phyloP scores from a whole-genome alignment of 2,329 filamentous ascomycete genomes.

The Fusarium subtropicale region DNA sequence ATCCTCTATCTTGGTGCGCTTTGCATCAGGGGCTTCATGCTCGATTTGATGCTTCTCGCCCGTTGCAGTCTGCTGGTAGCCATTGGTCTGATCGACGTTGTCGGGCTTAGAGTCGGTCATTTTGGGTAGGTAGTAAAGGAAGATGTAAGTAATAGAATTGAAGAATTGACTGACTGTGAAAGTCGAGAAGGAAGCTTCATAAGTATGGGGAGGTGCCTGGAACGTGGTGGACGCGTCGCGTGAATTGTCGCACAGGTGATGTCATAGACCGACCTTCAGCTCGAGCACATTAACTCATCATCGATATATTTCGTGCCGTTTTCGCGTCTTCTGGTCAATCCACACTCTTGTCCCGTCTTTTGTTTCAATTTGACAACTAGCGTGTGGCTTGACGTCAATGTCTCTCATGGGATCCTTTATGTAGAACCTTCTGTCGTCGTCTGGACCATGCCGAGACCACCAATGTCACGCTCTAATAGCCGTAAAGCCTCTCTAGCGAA shows the following conservation, averaged over 20 bases:
- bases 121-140: background rate
- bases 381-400: background rate
- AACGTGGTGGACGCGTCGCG: constrained; percentile 30
- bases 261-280: constrained; percentile 40
- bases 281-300: background rate
- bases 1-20: constrained; percentile 45
- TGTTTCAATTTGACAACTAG: background rate
- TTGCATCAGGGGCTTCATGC: constrained; percentile 43
- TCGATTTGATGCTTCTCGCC: constrained; percentile 49
- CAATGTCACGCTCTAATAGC: constrained; percentile 53
- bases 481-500: constrained; percentile 56
- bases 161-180: background rate
- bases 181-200: background rate
- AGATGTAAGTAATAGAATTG: background rate
- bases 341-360: constrained; percentile 11
- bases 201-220: background rate
- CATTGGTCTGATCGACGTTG: constrained; percentile 13
- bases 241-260: constrained; percentile 38
- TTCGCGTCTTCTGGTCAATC: constrained; percentile 26
- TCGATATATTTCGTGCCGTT: constrained; percentile 14
- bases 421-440: constrained; percentile 25
- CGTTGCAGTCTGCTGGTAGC: constrained; percentile 18
- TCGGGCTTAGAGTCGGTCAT: constrained; percentile 30
- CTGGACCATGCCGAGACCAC: constrained; percentile 47
- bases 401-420: constrained; percentile 3